Evolutionary conservation across 495 filamentous ascomycete species (phyloP), one percentile per base, ranked within the genome.

Genomic region (Penicillium simplicissimum): DNA sequence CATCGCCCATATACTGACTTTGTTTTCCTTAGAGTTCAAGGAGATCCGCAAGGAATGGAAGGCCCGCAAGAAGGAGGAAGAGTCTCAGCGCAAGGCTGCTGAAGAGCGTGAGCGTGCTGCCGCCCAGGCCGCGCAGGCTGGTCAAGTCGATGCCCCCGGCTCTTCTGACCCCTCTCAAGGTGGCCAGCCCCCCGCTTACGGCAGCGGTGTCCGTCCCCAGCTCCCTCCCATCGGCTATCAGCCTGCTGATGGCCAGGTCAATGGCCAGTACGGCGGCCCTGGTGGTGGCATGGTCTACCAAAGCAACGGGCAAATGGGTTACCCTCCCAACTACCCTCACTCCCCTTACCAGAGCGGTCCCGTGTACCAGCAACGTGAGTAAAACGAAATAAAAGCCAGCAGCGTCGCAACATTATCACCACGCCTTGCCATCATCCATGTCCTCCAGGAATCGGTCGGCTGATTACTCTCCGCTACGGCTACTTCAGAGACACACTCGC

Each of bases 31-130:
- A 98, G 95, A 98, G 75, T 98, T 98, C 79, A 98, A 98, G 77
- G 95, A 98, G 68, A 98, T 98, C 60, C 91, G 95, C 55, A 97
- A 97, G 74, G 93, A 97, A 72, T 98, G 95, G 95, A 98, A 98
- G 76, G 90, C 90, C 17, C 91, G 93, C 61, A 98, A 98, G 86
- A 98, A 98, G 90, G 95, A 98, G 75, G 95, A 98, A 67, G 95
- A 98, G 59, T 86, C 86, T 58, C 80, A 82, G 70, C 89, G 95
- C 66, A 98, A 98, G 83, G 90, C 88, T 21, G 90, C 91, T 5
- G 95, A 97, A 66, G 95, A 98, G 65, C 87, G 92, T 59, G 86
- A 90, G 62, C 90, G 92, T 51, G 83, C 84, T 51, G 84, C 84
- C 28, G 85, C 81, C 35, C 79, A 84, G 52, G 81, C 80, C 36